These are phyloP conservation scores for Trichosporon ovoides DNA, from an alignment of 1,284 basidiomycete genomes.

Conservation along the genomic window DNA sequence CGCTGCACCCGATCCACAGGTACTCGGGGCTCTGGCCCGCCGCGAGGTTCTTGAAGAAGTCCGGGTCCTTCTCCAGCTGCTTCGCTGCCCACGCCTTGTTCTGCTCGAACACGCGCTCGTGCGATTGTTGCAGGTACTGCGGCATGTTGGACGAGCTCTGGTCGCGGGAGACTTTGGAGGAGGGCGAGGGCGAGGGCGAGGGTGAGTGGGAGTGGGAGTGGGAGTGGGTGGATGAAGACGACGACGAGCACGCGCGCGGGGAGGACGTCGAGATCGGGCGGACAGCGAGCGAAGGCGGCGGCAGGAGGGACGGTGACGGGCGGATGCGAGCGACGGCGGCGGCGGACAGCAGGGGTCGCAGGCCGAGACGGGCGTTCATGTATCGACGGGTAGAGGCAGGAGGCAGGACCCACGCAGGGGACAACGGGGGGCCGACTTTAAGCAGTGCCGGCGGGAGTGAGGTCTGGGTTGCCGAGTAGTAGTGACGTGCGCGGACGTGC, in stretches of 20 bases:
- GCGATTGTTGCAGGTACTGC: constrained; percentile 8
- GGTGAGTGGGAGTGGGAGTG: background rate
- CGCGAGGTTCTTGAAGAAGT: constrained; percentile 15
- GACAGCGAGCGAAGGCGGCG: background rate
- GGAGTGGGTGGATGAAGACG: background rate
- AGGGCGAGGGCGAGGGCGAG: background rate
- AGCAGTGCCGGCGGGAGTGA: too few species aligned
- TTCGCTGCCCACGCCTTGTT: constrained; percentile 14
- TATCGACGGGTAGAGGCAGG: background rate
- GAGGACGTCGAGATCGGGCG: background rate
- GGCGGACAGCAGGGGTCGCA: background rate
- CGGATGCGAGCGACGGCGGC: too few species aligned
- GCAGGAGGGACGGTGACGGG: background rate
- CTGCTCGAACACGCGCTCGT: constrained; percentile 14
- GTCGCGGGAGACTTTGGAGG: background rate
- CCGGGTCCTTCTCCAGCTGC: constrained; percentile 14
- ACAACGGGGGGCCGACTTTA: too few species aligned
- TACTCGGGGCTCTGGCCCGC: constrained; percentile 21
- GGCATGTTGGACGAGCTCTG: background rate
- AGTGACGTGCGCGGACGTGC: too few species aligned
- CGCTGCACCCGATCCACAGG: constrained; percentile 21
- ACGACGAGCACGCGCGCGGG: background rate
- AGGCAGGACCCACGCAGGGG: background rate
- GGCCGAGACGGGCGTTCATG: constrained; percentile 5
- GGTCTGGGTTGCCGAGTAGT: too few species aligned